Evolutionary conservation across 768 basidiomycete genomes (phyloP), one percentile per base, ranked within the genome.

Genomic region (Suillus lakei): DNA sequence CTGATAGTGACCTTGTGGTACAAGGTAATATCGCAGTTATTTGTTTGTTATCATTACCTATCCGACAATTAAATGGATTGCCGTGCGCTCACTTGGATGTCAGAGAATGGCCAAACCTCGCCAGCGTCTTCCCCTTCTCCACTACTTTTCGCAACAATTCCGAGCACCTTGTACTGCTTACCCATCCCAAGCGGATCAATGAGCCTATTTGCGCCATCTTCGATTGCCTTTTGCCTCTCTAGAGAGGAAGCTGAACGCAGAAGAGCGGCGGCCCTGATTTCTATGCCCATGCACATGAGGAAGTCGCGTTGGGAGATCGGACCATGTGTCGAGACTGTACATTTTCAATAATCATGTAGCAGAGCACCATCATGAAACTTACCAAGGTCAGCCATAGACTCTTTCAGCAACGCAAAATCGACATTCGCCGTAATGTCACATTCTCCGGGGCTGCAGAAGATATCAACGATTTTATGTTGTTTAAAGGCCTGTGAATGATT

Each of bases 401-500:
- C 95, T 72, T 85, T 84, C 54, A 99, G 82, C 74, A 92, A 93
- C 0, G 89, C 86, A 77, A 99, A 99, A 78, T 99, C 96, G 56
- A 99, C 97, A 72, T 99, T 98, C n/a, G 92, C 90, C 0, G 98
- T 99, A 55, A 99, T 79, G 76, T 99, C 98, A 48, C 92, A 91
- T 48, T 92, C 84, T 21, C 98, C 98, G 0, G 96, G 96, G 12
- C 83, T 80, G 61, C 91, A 83, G 72, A 99, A 97, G 4, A 93
- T 82, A 74, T 96, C 91, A 1, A 93, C 91, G 16, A 95, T 87
- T 64, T 89, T 84, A 73, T 99, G 98, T 26, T 88, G 82, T 76
- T 90, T 91, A 84, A 99, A 98, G 0, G 92, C 98, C 96, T 98
- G 66, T 10, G 34, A 16, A 53, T 26, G 8, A 2, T 41, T 62